phyloP scores from a whole-genome alignment of 352 stramenopile genomes.

The Phytophthora aleatoria region DNA sequence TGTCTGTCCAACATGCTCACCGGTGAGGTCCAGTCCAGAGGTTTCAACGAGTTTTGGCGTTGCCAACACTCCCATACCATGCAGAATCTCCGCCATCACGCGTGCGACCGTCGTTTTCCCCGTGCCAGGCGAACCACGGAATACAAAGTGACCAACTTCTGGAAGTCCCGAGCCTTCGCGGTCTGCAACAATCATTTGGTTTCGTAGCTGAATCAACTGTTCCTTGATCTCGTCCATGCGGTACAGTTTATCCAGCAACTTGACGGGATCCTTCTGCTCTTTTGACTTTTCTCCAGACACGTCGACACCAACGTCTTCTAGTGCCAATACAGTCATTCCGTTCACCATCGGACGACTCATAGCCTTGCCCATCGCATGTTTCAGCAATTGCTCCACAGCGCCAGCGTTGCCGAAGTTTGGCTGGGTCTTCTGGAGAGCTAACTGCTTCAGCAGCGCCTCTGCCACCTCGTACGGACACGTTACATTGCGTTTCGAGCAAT shows the following conservation, averaged over 20 bases:
- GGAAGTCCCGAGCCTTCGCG: slow-evolving; percentile 63
- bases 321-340: slow-evolving; percentile 44
- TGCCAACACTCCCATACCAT: slow-evolving; percentile 91
- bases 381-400: slow-evolving; percentile 83
- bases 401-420: slow-evolving; percentile 93
- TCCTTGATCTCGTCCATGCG: slow-evolving; percentile 67
- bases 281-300: not conserved
- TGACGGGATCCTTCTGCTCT: slow-evolving; percentile 46
- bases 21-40: slow-evolving; percentile 87
- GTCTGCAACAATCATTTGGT: slow-evolving; percentile 66
- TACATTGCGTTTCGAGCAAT: slow-evolving; percentile 57
- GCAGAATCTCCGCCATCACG: slow-evolving; percentile 93
- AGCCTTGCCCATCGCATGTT: slow-evolving; percentile 71
- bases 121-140: slow-evolving; percentile 88
- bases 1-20: slow-evolving; percentile 88
- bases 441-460: slow-evolving; percentile 56
- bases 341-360: slow-evolving; percentile 48
- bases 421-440: slow-evolving; percentile 62
- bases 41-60: slow-evolving; percentile 93
- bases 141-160: slow-evolving; percentile 83
- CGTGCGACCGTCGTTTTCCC: slow-evolving; percentile 92
- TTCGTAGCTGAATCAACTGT: slow-evolving; percentile 57
- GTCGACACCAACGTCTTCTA: slow-evolving; percentile 58
- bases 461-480: slow-evolving; percentile 55
- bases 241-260: slow-evolving; percentile 54